phyloP scores from a whole-genome alignment of 192 early-diverging fungal genomes.

The Chytriomyces sp. region DNA sequence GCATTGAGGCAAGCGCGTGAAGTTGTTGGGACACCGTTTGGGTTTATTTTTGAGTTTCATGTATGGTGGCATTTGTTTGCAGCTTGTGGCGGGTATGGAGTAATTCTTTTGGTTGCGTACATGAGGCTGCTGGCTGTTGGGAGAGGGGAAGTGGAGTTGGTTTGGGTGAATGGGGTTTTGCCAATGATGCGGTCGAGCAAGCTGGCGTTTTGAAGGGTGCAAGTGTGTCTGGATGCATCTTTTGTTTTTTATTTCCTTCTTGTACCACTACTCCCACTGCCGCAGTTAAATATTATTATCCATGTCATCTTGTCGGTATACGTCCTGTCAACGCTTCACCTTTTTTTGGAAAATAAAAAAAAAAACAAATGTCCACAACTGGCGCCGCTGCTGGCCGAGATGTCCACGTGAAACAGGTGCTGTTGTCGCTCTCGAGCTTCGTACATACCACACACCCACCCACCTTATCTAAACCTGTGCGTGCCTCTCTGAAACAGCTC shows the following conservation, averaged over 20 bases:
- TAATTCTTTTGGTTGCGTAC: conserved; percentile 6
- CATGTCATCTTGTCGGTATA: too few relatives aligned
- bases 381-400: background rate
- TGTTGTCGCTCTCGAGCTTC: background rate
- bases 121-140: conserved; percentile 12
- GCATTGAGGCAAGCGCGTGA: background rate
- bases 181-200: background rate
- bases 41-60: conserved; percentile 33
- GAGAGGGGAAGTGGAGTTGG: conserved; percentile 15
- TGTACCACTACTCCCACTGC: too few relatives aligned
- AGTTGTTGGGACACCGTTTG: conserved; percentile 13
- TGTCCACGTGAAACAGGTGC: conserved; percentile 13
- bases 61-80: conserved; percentile 32
- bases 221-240: too few relatives aligned
- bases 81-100: conserved; percentile 16
- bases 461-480: background rate
- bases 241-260: too few relatives aligned
- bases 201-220: too few relatives aligned
- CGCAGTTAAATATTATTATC: too few relatives aligned
- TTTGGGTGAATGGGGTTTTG: conserved; percentile 7
- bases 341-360: background rate
- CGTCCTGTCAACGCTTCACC: too few relatives aligned
- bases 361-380: conserved; percentile 7
- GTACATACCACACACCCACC: too few relatives aligned
- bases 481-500: background rate